A percentile compares a stretch with the other conserved stretches of the same genome.
These are phyloP conservation scores for Aspergillus ochraceus DNA, from an alignment of 2,329 filamentous ascomycete genomes.

Conservation along the genomic window DNA sequence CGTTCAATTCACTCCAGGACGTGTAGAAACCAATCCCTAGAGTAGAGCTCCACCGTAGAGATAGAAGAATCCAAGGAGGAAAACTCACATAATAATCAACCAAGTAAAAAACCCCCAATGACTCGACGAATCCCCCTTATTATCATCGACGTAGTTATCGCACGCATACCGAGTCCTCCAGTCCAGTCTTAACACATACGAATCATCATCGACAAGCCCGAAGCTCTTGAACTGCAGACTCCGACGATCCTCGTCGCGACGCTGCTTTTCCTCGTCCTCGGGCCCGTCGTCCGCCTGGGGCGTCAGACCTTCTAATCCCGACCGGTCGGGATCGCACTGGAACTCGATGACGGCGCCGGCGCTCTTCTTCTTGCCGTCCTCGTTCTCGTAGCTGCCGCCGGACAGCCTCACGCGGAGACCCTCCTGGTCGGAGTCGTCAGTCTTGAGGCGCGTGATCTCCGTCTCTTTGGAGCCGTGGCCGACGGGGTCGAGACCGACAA, in stretches of 20 bases:
- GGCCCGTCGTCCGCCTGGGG: constrained; percentile 24
- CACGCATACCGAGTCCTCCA: constrained; percentile 92
- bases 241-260: constrained; percentile 25
- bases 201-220: constrained; percentile 56
- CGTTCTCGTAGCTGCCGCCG: constrained; percentile 55
- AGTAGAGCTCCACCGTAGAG: no score
- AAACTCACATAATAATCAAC: constrained; percentile 80
- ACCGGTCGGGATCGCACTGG: constrained; percentile 70
- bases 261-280: constrained; percentile 14
- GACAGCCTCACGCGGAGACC: constrained; percentile 70
- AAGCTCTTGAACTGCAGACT: constrained; percentile 79
- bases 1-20: neutral
- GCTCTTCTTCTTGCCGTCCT: constrained; percentile 58
- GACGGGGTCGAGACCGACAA: constrained; percentile 69
- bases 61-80: constrained; percentile 1
- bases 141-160: constrained; percentile 55
- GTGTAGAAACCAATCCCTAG: no score
- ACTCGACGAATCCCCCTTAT: constrained; percentile 43
- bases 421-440: constrained; percentile 66
- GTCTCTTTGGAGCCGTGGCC: constrained; percentile 55
- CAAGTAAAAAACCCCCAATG: constrained; percentile 98
- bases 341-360: constrained; percentile 74
- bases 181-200: constrained; percentile 69
- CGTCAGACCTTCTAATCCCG: constrained; percentile 64
- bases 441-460: constrained; percentile 65